Evolutionary conservation across 495 filamentous ascomycete genomes (phyloP).

Genomic region (Neurospora sp.): DNA sequence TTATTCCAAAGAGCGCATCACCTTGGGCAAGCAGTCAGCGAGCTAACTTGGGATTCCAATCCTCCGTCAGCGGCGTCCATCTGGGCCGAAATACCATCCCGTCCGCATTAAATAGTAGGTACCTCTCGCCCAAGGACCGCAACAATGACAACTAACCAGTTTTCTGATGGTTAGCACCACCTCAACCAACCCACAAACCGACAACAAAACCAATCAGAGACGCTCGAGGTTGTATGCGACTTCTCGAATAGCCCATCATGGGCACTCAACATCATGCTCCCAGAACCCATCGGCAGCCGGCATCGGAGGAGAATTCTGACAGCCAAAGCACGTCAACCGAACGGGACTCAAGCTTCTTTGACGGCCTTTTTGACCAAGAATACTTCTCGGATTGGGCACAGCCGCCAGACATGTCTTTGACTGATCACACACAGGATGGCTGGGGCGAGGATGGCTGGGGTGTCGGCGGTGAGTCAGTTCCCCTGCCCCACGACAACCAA

Average conservation of each 20-base stretch:
- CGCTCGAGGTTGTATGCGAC: too few relatives aligned
- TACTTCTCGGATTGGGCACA: background rate
- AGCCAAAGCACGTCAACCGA: background rate
- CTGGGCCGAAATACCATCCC: background rate
- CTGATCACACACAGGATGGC: background rate
- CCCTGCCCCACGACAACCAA: background rate
- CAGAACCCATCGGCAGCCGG: background rate
- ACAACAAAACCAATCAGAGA: too few relatives aligned
- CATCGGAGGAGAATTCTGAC: background rate
- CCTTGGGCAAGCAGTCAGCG: background rate
- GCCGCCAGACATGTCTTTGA: background rate
- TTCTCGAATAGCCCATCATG: too few relatives aligned
- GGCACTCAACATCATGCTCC: background rate
- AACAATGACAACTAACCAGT: background rate
- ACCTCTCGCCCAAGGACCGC: background rate
- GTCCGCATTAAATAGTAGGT: background rate
- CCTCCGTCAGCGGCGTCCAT: background rate
- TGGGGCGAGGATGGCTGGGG: background rate
- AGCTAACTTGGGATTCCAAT: background rate
- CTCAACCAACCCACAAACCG: background rate
- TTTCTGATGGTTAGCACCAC: background rate
- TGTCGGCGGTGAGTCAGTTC: background rate
- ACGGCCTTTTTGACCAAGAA: background rate
- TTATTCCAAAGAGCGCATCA: background rate
- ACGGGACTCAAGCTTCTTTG: background rate